A percentile compares a stretch with the other conserved stretches of the same genome.
Evolutionary conservation across 2,329 filamentous ascomycete genomes (phyloP).

Genomic region (Macrophomina phaseolina): DNA sequence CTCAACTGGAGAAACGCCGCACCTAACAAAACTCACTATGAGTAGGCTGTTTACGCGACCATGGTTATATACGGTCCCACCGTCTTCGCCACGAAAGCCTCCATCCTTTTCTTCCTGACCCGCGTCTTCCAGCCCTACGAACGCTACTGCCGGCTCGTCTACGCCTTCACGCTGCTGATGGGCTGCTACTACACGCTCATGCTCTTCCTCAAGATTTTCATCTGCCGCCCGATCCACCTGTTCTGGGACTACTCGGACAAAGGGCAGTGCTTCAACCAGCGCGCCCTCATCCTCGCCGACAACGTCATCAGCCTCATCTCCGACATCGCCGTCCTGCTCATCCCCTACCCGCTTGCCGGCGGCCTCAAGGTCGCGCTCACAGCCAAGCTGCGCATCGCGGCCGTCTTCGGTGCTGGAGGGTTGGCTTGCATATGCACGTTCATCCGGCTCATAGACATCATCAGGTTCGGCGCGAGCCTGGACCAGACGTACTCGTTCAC

Average conservation of each 20-base stretch:
- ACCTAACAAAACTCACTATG: not conserved
- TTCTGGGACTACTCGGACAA: constrained; percentile 41
- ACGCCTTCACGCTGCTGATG: constrained; percentile 42
- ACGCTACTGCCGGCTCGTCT: constrained; percentile 42
- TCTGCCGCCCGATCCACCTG: constrained; percentile 44
- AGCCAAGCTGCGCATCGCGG: constrained; percentile 46
- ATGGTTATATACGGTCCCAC: constrained; percentile 50
- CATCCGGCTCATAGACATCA: constrained; percentile 46
- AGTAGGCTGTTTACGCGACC: constrained; percentile 43
- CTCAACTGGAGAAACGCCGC: not conserved
- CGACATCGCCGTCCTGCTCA: constrained; percentile 44
- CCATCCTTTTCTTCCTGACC: constrained; percentile 46
- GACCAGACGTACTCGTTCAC: constrained; percentile 45
- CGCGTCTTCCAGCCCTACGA: constrained; percentile 47
- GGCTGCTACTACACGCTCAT: constrained; percentile 45
- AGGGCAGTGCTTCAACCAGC: constrained; percentile 45
- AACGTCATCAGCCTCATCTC: constrained; percentile 47
- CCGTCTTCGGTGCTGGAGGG: constrained; percentile 46
- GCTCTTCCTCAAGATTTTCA: constrained; percentile 45
- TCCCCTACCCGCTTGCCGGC: constrained; percentile 47
- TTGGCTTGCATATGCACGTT: constrained; percentile 47
- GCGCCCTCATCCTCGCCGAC: constrained; percentile 45
- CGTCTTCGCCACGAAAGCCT: constrained; percentile 46
- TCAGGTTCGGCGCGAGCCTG: constrained; percentile 37
- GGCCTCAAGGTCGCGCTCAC: constrained; percentile 46